Percentiles rank a stretch among this genome's conserved stretches.
phyloP scores from a whole-genome alignment of 768 basidiomycete genomes.

The Chalciporus pseudorubinellus region DNA sequence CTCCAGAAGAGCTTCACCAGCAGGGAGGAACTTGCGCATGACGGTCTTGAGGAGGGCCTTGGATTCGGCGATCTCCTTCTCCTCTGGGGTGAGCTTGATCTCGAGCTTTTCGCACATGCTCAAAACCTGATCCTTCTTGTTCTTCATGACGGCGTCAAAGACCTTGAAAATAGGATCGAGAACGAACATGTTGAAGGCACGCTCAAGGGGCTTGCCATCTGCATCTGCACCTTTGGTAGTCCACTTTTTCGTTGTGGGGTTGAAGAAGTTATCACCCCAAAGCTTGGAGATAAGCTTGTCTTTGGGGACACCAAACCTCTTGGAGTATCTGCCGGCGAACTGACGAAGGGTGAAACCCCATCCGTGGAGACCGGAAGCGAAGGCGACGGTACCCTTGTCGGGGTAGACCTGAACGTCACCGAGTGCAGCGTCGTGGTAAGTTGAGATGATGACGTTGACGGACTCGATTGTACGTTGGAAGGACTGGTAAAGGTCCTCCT shows the following conservation, averaged over 20 bases:
- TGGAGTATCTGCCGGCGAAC: conserved; percentile 91
- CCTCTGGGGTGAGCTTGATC: conserved; percentile 80
- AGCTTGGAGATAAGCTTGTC: conserved; percentile 97
- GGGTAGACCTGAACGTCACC: conserved; percentile 99
- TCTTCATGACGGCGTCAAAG: conserved; percentile 99
- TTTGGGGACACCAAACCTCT: conserved; percentile 99
- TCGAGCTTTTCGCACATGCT: conserved; percentile 96
- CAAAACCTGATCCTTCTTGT: conserved; percentile 86
- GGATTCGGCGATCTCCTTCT: conserved; percentile 84
- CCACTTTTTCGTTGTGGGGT: conserved; percentile 96
- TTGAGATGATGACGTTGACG: conserved; percentile 98
- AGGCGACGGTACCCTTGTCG: conserved; percentile 96
- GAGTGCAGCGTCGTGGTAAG: conserved; percentile 89
- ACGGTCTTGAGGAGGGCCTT: conserved; percentile 95
- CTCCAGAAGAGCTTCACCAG: conserved; percentile 97
- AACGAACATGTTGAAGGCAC: conserved; percentile 97
- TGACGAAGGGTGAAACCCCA: conserved; percentile 99
- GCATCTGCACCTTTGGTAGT: conserved; percentile 69
- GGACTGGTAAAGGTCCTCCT: conserved; percentile 96
- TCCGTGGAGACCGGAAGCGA: conserved; percentile 98
- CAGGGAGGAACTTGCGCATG: conserved; percentile 99
- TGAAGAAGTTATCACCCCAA: conserved; percentile 99
- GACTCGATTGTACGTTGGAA: conserved; percentile 97
- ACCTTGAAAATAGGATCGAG: conserved; percentile 99
- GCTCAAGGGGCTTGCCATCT: conserved; percentile 90